Base-by-base conservation (phyloP, 2,329 filamentous ascomycete species). In the Penicillium sp. region DNA sequence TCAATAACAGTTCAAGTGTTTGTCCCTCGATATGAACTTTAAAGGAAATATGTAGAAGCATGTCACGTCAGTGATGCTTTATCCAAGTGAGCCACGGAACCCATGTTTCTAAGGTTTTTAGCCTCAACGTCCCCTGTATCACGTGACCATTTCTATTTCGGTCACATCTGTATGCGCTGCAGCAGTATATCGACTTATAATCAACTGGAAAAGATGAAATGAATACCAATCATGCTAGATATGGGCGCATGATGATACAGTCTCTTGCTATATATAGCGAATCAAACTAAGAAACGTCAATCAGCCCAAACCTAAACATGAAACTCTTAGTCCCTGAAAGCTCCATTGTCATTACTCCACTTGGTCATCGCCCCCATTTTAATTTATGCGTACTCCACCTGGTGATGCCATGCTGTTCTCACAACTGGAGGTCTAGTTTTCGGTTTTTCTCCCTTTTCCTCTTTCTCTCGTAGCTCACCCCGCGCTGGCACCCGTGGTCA, bases 331-430 rank as follows among this genome's bases (percentile, higher is more conserved):
- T 55, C 58, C 60, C 52, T 57, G 43, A 52, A 53, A 50, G 47
- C 49, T 53, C 46, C 53, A 37, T 26, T 51, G 56, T 58, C 58
- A 54, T 52, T 56, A 58, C 64, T 60, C 64, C 64, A 66, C 62
- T 58, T 24, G 49, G 55, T 21, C 43, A 59, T 62, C 51, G 55
- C 62, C 64, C 64, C 64, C 63, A 59, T 55, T 61, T 62, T 64
- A 60, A 65, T 60, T 60, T 58, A 33, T 56, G 19, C 39, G 3
- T 13, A 14, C 19, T 42, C 39, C 33, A 44, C 43, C 58, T 51
- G 58, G 52, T 60, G 22, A 29, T 46, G 44, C 44, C 44, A 46
- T 46, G 27, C 7, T 27, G 26, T 29, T 46, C 44, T 26, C 14
- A 22, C 6, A 24, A 14, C 24, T 46, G 16, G 44, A n/a, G 22